These are phyloP conservation scores for Selenicereus undatus DNA, from an alignment of 148 eudicot species.

Conservation along the genomic window DNA sequence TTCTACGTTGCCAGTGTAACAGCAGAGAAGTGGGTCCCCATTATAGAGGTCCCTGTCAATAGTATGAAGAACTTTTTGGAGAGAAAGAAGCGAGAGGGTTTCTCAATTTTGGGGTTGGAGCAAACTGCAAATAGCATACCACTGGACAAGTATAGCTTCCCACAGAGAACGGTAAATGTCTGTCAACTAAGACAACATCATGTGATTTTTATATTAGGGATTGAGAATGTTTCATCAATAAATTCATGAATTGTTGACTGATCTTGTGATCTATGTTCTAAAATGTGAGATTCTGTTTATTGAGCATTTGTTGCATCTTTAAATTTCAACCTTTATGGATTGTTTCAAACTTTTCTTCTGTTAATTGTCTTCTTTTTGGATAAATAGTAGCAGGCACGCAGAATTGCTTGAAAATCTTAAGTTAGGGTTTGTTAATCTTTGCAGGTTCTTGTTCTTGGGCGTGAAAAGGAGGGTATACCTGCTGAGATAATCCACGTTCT, in stretches of 20 bases:
- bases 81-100: conserved; percentile 86
- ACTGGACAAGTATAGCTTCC: conserved; percentile 73
- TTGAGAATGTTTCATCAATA: neutral
- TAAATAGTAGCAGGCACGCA: neutral
- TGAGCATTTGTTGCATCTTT: too few species aligned
- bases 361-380: neutral
- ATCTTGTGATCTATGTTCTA: neutral
- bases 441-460: conserved; percentile 96
- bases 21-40: conserved; percentile 97
- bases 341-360: neutral
- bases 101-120: conserved; percentile 84
- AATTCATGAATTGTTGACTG: neutral
- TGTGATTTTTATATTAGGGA: neutral
- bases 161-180: conserved; percentile 62
- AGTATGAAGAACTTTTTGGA: conserved; percentile 72
- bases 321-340: neutral
- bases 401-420: neutral
- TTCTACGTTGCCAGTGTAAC: conserved; percentile 63
- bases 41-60: conserved; percentile 72
- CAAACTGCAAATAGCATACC: conserved; percentile 92
- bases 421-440: neutral
- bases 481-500: conserved; percentile 86
- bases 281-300: neutral
- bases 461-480: conserved; percentile 97
- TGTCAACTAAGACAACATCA: neutral